phyloP scores from a whole-genome alignment of 1,284 basidiomycete genomes.

The Hortiboletus rubellus region DNA sequence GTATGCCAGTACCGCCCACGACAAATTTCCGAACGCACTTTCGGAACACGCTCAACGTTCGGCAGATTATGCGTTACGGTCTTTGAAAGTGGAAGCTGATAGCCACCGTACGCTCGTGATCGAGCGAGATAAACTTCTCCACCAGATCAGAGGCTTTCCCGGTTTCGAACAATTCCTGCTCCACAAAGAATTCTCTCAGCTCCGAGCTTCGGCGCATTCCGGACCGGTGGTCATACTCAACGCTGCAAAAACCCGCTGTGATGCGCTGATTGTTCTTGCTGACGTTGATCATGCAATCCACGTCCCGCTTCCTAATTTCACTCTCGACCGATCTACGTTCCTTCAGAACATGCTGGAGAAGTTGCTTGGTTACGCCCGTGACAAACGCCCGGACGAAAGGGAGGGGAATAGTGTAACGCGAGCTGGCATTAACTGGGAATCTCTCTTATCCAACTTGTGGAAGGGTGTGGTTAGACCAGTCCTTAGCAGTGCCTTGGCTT shows the following conservation, averaged over 20 bases:
- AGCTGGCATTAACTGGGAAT: neutral
- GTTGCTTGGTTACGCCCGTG: neutral
- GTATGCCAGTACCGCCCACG: no score
- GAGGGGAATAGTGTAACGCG: no score
- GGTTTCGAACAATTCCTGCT: slow-evolving; percentile 5
- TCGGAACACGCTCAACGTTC: no score
- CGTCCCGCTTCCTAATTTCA: neutral
- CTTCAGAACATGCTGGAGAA: neutral
- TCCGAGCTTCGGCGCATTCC: neutral
- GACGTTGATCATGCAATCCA: neutral
- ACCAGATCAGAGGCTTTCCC: neutral
- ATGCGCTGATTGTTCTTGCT: neutral
- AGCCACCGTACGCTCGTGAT: neutral
- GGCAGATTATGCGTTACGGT: neutral
- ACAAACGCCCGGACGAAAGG: no score
- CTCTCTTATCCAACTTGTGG: neutral
- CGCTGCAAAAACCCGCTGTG: neutral
- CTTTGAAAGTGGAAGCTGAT: neutral
- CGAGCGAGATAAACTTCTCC: neutral
- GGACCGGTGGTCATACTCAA: neutral
- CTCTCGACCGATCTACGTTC: no score
- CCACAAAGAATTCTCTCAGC: neutral
- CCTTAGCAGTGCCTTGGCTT: neutral
- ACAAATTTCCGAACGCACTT: no score
- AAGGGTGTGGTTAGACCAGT: slow-evolving; percentile 3